Evolutionary conservation across 2,329 filamentous ascomycete species (phyloP), one percentile per base, ranked within the genome.

Genomic region (Fusarium pseudonygamai): DNA sequence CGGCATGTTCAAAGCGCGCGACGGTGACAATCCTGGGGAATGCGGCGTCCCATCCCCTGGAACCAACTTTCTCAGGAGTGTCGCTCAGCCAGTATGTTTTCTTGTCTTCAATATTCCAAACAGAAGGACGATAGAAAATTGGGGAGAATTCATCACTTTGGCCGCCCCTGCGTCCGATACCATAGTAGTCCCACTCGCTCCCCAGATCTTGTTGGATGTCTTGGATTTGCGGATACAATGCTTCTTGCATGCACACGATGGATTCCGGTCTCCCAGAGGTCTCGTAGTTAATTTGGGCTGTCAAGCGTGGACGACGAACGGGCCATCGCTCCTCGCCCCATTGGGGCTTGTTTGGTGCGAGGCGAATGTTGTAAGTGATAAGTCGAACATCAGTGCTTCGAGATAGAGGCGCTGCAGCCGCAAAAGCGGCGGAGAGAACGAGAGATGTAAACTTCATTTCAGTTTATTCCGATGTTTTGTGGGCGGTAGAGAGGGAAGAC

Each of bases 181-280:
- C 89, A 58, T 90, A 83, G 69, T 86, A 85, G 9, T 81, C 74
- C 89, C 89, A 91, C 40, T 67, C 71, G 6, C 74, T 84, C 7
- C 88, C 81, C 9, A 80, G 64, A 40, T 68, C 76, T 28, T 57
- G 42, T 52, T 88, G 80, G 46, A 93, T 84, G 71, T 92, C 89
- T 20, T 82, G 47, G 6, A 93, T 83, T 75, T 93, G 92, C 7
- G 79, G 76, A 74, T 89, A 83, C 10, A 92, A 85, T 13, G 89
- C 91, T 83, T 93, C 91, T 79, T 93, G 92, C 30, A 93, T 84
- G 69, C 91, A 92, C 58, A 93, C 82, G 67, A 93, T 87, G 3
- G 85, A 79, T 7, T 80, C 81, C 1, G 83, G 80, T 16, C 85
- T 83, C 60, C 84, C 82, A 0, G 84, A 78, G 1, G 87, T 85